phyloP scores from a whole-genome alignment of 208 protist genomes.

The Leishmania aethiopica region DNA sequence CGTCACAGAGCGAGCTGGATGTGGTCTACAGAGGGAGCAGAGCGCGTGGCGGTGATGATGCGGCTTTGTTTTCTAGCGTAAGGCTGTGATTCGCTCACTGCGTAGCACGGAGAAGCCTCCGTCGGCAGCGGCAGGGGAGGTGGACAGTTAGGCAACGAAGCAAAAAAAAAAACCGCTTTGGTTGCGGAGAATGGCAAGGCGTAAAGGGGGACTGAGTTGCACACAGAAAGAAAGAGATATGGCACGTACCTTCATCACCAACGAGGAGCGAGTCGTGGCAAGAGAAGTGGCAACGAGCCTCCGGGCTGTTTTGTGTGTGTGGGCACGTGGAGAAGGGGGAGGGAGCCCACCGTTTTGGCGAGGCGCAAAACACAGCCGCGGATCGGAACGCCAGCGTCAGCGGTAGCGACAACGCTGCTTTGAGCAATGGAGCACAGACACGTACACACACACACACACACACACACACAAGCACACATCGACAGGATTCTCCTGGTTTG shows the following conservation, averaged over 20 bases:
- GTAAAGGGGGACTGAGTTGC: not conserved
- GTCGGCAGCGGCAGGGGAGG: not conserved
- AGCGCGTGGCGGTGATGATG: not conserved
- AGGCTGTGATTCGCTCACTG: not conserved
- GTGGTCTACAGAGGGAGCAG: not conserved
- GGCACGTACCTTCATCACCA: not conserved
- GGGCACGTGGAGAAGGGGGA: not conserved
- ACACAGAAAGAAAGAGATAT: not conserved
- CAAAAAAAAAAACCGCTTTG: not conserved
- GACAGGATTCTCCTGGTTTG: not conserved
- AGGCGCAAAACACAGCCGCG: not conserved
- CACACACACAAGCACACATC: not conserved
- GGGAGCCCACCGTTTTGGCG: not conserved
- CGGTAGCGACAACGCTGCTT: not conserved
- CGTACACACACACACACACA: not conserved
- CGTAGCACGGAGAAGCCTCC: not conserved
- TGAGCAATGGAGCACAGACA: not conserved
- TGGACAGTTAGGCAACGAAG: not conserved
- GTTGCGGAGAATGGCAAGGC: not conserved
- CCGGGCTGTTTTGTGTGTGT: not conserved
- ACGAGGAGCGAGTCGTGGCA: not conserved
- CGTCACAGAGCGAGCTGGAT: not conserved
- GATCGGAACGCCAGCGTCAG: not conserved
- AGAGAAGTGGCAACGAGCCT: not conserved
- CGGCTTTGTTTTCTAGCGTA: not conserved